Percentiles rank a stretch among this genome's conserved stretches.
These are phyloP conservation scores for Bacidia rubella DNA, from an alignment of 495 filamentous ascomycete species.

Conservation along the genomic window DNA sequence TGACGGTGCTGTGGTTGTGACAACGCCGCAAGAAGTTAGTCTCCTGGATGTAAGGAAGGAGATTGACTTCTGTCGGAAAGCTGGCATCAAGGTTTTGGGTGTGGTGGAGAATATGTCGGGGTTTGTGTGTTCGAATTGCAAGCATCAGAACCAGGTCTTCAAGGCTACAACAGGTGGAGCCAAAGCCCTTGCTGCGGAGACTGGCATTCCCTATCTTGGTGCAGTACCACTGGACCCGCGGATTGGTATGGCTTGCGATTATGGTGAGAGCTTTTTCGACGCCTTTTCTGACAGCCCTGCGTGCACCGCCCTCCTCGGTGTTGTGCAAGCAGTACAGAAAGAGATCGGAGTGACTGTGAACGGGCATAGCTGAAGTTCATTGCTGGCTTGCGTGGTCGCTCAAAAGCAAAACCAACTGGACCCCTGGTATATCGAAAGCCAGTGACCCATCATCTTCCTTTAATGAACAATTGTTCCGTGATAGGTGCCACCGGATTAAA, in stretches of 20 bases:
- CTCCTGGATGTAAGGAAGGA: constrained; percentile 90
- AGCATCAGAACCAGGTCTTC: constrained; percentile 72
- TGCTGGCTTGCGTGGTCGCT: too few species aligned
- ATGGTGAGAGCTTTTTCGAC: constrained; percentile 94
- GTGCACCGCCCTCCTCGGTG: constrained; percentile 56
- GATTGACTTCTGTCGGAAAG: constrained; percentile 93
- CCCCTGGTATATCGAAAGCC: too few species aligned
- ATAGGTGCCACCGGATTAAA: too few species aligned
- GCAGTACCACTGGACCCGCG: constrained; percentile 86
- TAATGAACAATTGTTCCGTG: too few species aligned
- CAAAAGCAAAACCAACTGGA: too few species aligned
- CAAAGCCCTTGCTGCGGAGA: constrained; percentile 62
- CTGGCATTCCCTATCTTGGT: constrained; percentile 75
- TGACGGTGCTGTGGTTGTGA: constrained; percentile 84
- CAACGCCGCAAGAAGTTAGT: constrained; percentile 90
- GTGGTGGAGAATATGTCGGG: constrained; percentile 97
- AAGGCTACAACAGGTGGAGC: constrained; percentile 84
- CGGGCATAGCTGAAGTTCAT: not conserved
- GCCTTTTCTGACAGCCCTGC: constrained; percentile 85
- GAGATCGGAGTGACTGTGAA: constrained; percentile 17
- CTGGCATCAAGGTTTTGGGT: constrained; percentile 74
- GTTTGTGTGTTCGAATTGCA: constrained; percentile 88
- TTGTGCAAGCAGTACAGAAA: constrained; percentile 56
- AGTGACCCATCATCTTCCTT: too few species aligned
- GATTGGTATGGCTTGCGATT: constrained; percentile 92